Percentiles rank a stretch among this genome's conserved stretches.
Conservation (phyloP, 176 grass and related monocot genomes). For the Chloris gayana region DNA sequence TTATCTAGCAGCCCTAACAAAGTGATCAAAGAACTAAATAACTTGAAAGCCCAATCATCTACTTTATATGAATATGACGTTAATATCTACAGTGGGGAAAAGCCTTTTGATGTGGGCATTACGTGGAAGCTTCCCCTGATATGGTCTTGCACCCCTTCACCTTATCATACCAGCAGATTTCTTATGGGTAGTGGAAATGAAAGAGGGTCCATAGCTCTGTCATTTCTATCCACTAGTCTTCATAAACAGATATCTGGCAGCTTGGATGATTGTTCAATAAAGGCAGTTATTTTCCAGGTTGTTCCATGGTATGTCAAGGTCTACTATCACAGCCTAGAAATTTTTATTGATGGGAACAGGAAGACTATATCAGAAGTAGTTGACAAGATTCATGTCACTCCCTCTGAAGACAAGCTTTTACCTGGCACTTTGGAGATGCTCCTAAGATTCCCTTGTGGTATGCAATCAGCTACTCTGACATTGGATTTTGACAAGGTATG, state of each 20-base stretch:
- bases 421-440: conserved; percentile 90
- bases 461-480: conserved; percentile 70
- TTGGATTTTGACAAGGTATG: conserved; percentile 97
- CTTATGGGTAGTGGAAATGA: conserved; percentile 98
- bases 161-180: conserved; percentile 83
- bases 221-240: conserved; percentile 65
- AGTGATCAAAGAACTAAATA: conserved; percentile 54
- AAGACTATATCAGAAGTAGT: conserved; percentile 70
- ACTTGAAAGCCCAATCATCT: conserved; percentile 45
- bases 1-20: conserved; percentile 62
- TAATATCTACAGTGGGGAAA: conserved; percentile 59
- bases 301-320: conserved; percentile 99
- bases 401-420: conserved; percentile 90
- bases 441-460: conserved; percentile 73
- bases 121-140: conserved; percentile 77
- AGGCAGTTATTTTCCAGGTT: conserved; percentile 82
- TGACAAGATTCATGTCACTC: conserved; percentile 81
- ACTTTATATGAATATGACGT: conserved; percentile 73
- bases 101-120: conserved; percentile 81
- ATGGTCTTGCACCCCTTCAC: conserved; percentile 65
- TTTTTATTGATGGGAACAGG: conserved; percentile 76
- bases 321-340: conserved; percentile 89
- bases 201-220: conserved; percentile 95
- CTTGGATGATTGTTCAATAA: conserved; percentile 64
- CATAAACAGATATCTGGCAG: conserved; percentile 47